Evolutionary conservation across 2,329 filamentous ascomycete genomes (phyloP).

Genomic region (Fusarium sambucinum): DNA sequence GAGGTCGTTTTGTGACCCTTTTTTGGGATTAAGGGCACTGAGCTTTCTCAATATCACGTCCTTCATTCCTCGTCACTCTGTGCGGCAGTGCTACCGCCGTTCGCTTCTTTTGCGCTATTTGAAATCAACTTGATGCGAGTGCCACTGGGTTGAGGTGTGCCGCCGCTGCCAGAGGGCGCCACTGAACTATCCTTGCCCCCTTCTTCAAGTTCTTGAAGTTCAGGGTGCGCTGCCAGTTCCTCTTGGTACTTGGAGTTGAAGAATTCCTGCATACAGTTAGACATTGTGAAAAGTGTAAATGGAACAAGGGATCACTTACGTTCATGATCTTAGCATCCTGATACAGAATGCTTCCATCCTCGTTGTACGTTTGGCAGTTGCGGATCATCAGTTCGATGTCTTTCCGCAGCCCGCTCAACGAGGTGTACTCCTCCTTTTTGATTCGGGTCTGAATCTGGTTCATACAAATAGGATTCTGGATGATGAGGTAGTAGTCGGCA

Average conservation of each 20-base stretch:
- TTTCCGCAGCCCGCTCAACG: conserved; percentile 80
- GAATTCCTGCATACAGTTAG: conserved; percentile 64
- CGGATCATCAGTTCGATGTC: conserved; percentile 88
- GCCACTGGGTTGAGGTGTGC: conserved; percentile 73
- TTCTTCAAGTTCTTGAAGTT: conserved; percentile 68
- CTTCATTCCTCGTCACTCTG: conserved; percentile 67
- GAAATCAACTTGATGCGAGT: conserved; percentile 78
- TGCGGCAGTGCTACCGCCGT: conserved; percentile 55
- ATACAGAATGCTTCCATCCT: conserved; percentile 92
- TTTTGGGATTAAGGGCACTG: conserved; percentile 6
- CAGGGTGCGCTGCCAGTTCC: conserved; percentile 65
- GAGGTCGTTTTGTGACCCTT: conserved; percentile 21
- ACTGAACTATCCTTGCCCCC: conserved; percentile 55
- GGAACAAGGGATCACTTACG: conserved; percentile 61
- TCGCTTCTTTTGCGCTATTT: conserved; percentile 54
- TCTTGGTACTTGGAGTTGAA: conserved; percentile 67
- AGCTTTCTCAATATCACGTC: conserved; percentile 9
- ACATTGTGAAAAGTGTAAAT: not conserved
- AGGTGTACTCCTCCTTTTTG: conserved; percentile 93
- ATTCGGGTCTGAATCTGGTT: conserved; percentile 95
- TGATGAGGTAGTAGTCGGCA: conserved; percentile 95
- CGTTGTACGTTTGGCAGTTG: conserved; percentile 96
- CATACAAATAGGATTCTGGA: conserved; percentile 93
- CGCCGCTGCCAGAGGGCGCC: conserved; percentile 68
- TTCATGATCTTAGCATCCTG: conserved; percentile 93